phyloP scores from a whole-genome alignment of 1,284 basidiomycete species.

The Rhodotorula sp. region DNA sequence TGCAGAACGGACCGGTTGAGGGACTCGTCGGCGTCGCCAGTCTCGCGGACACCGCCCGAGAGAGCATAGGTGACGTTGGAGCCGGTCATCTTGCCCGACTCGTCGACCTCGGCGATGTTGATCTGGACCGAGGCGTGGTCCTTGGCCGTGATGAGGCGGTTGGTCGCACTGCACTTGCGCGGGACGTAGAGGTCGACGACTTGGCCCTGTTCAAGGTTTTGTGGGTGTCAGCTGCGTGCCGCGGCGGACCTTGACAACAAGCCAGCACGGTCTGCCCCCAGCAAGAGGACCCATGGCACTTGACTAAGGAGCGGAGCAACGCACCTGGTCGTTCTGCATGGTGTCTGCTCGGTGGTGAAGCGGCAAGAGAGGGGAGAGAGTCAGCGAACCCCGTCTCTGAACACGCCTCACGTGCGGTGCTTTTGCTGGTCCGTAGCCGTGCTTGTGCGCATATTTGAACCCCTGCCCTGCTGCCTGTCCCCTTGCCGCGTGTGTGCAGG shows the following conservation, averaged over 20 bases:
- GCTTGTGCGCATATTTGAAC: not conserved
- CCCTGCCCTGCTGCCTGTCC: not conserved
- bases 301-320: not conserved
- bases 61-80: conserved; percentile 86
- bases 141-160: conserved; percentile 96
- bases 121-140: conserved; percentile 99
- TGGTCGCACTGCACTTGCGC: conserved; percentile 86
- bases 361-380: not conserved
- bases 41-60: conserved; percentile 87
- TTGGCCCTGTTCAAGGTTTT: conserved; percentile 67
- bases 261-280: too few relatives aligned
- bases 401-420: not conserved
- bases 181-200: conserved; percentile 99
- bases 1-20: conserved; percentile 62
- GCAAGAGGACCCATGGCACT: too few relatives aligned
- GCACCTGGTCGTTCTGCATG: conserved; percentile 56
- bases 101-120: conserved; percentile 90
- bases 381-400: not conserved
- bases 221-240: too few relatives aligned
- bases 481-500: too few relatives aligned
- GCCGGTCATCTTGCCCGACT: conserved; percentile 84
- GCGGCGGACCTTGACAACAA: too few relatives aligned
- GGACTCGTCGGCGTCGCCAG: conserved; percentile 95
- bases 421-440: not conserved
- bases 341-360: conserved; percentile 27